Evolutionary conservation across 1,284 basidiomycete genomes (phyloP).

Genomic region (Singerocomus rubriflavus): DNA sequence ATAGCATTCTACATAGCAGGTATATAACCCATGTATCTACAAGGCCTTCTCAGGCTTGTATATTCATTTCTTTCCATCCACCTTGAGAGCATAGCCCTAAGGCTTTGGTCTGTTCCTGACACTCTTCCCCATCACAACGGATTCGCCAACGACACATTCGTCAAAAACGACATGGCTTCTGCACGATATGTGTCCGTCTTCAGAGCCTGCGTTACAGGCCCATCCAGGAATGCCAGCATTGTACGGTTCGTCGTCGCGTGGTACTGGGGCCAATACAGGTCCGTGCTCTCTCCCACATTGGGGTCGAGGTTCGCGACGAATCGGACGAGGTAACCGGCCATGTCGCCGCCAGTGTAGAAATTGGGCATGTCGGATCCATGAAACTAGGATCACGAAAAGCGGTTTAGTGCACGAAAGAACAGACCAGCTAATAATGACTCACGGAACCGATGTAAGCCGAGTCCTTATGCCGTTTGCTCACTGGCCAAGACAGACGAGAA

Average conservation of each 20-base stretch:
- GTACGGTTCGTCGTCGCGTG: conserved; percentile 33
- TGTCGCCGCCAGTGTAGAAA: conserved; percentile 36
- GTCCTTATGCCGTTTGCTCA: conserved; percentile 44
- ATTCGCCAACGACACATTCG: conserved; percentile 34
- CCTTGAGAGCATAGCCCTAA: no score
- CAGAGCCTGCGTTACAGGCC: conserved; percentile 33
- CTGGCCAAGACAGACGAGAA: neutral
- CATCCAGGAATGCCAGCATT: conserved; percentile 47
- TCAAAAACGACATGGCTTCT: conserved; percentile 41
- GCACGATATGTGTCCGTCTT: conserved; percentile 43
- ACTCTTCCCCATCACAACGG: conserved; percentile 12
- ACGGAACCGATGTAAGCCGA: conserved; percentile 41
- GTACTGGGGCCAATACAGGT: conserved; percentile 50
- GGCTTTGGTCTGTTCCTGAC: neutral
- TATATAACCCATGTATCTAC: no score
- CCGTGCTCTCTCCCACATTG: conserved; percentile 35
- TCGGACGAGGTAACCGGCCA: conserved; percentile 40
- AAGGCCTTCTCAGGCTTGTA: no score
- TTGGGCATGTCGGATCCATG: conserved; percentile 43
- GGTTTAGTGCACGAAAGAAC: neutral
- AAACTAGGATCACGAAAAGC: conserved; percentile 11
- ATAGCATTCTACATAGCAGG: no score
- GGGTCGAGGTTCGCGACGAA: conserved; percentile 48
- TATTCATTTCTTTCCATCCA: no score
- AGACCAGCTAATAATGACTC: neutral